Conservation (phyloP, 164 flowering plant species). For the Santalum album region DNA sequence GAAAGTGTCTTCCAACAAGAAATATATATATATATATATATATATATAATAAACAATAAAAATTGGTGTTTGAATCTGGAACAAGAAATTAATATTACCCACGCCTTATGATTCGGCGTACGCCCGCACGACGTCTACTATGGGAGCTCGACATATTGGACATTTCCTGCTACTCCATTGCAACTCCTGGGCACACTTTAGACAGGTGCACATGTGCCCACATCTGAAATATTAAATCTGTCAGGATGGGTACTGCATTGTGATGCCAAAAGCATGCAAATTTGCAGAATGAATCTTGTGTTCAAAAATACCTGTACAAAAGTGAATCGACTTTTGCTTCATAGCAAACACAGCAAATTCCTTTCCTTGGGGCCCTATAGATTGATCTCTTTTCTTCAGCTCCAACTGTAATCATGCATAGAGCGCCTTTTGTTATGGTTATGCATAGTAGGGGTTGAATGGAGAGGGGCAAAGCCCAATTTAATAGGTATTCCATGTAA, state of each 20-base stretch:
- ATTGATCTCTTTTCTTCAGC: conserved; percentile 14
- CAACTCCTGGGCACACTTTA: conserved; percentile 76
- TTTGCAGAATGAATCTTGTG: neutral
- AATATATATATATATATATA: no score
- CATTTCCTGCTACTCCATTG: conserved; percentile 69
- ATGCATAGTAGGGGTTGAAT: neutral
- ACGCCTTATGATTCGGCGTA: conserved; percentile 23
- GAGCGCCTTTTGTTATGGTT: neutral
- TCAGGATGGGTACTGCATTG: neutral
- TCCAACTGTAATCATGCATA: conserved; percentile 16
- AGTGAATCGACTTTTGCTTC: conserved; percentile 68
- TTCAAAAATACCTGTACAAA: conserved; percentile 55
- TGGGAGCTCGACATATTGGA: conserved; percentile 71
- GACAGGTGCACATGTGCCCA: conserved; percentile 98
- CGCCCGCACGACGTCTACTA: conserved; percentile 71
- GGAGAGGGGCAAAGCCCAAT: neutral
- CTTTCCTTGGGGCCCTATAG: conserved; percentile 20
- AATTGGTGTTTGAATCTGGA: no score
- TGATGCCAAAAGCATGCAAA: neutral
- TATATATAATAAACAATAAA: no score
- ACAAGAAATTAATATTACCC: no score
- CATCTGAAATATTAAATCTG: conserved; percentile 44
- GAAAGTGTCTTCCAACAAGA: no score
- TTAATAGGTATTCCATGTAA: no score
- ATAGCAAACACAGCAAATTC: conserved; percentile 66